phyloP scores from a whole-genome alignment of 1,284 basidiomycete genomes.

The Apiotrichum gamsii region DNA sequence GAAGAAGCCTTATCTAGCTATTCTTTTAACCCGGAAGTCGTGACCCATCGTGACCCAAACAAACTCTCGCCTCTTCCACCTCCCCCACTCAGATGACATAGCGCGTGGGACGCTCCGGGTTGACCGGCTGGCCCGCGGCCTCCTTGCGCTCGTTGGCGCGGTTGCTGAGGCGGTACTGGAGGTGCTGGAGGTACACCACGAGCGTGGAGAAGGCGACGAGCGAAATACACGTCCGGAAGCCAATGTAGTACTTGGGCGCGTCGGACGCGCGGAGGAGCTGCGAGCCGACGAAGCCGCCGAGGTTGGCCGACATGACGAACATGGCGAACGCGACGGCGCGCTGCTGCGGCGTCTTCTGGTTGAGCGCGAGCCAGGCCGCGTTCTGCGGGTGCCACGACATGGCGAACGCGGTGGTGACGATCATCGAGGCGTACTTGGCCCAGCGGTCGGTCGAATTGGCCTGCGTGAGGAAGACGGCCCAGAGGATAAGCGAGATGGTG shows the following conservation, averaged over 20 bases:
- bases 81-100: neutral
- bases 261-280: conserved; percentile 36
- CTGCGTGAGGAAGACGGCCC: conserved; percentile 24
- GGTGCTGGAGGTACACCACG: conserved; percentile 23
- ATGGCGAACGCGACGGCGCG: conserved; percentile 38
- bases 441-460: conserved; percentile 20
- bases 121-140: neutral
- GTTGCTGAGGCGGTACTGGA: conserved; percentile 31
- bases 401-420: conserved; percentile 18
- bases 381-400: conserved; percentile 23
- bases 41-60: no score
- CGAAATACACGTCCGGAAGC: conserved; percentile 26
- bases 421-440: conserved; percentile 25
- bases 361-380: conserved; percentile 34
- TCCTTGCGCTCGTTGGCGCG: neutral
- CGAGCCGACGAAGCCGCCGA: conserved; percentile 30
- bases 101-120: neutral
- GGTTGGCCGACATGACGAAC: conserved; percentile 37
- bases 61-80: no score
- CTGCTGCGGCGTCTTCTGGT: conserved; percentile 28
- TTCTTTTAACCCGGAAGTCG: no score
- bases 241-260: conserved; percentile 30
- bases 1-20: no score
- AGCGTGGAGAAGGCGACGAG: conserved; percentile 20
- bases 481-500: conserved; percentile 13